Conservation (phyloP, 306 rosid species). For the Rubus idaeus region DNA sequence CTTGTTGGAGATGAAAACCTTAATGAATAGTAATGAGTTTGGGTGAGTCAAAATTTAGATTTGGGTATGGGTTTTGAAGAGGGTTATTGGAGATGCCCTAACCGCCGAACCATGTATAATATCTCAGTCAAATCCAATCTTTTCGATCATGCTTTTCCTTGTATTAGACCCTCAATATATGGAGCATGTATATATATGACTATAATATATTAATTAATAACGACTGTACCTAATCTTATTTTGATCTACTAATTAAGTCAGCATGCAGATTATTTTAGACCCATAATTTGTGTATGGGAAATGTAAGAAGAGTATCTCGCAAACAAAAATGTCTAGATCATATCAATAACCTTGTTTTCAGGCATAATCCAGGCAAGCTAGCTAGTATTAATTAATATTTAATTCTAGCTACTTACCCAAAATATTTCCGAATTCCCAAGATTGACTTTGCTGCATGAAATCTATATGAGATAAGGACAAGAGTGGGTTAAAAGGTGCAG, state of each 20-base stretch:
- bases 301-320: background rate
- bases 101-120: background rate
- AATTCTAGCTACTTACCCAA: background rate
- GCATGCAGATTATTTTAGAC: constrained; percentile 1
- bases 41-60: too few relatives aligned
- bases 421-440: background rate
- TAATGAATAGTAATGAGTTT: too few relatives aligned
- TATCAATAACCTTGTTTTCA: background rate
- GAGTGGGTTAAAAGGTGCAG: background rate
- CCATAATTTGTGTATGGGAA: background rate
- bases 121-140: background rate
- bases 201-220: too few relatives aligned
- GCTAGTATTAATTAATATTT: background rate
- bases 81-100: background rate
- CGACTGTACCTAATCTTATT: background rate
- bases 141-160: background rate
- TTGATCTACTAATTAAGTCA: background rate
- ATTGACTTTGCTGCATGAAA: constrained; percentile 2
- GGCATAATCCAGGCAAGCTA: constrained; percentile 4
- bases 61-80: too few relatives aligned
- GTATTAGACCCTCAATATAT: background rate
- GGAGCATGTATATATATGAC: background rate
- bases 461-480: background rate
- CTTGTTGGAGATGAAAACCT: too few relatives aligned
- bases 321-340: background rate